Evolutionary conservation across 176 grass and related monocot genomes (phyloP).

Genomic region (Cymbopogon citratus): DNA sequence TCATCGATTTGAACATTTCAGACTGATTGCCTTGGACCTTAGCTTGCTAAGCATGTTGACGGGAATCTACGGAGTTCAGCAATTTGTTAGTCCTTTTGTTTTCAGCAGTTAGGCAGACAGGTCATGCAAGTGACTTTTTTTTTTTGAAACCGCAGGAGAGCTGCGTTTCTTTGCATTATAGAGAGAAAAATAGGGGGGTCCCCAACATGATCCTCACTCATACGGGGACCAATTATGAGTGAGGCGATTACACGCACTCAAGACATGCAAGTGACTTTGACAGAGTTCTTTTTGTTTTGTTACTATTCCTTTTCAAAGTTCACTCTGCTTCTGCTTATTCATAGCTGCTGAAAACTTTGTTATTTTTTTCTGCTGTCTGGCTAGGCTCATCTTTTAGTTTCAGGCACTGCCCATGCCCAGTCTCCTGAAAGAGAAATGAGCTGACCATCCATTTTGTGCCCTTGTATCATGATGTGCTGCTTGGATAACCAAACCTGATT

Average conservation of each 20-base stretch:
- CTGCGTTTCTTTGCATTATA: too few relatives aligned
- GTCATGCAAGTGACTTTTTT: neutral
- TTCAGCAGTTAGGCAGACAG: conserved; percentile 6
- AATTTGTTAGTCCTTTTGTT: conserved; percentile 13
- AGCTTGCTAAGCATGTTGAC: conserved; percentile 14
- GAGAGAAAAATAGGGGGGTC: too few relatives aligned
- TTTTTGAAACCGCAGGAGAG: too few relatives aligned
- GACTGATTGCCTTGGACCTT: conserved; percentile 13
- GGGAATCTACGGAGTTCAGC: conserved; percentile 9
- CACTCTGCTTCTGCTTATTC: neutral
- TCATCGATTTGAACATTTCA: conserved; percentile 4
- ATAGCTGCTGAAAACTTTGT: neutral
- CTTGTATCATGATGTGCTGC: conserved; percentile 16
- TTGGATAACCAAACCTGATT: neutral
- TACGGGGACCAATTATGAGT: too few relatives aligned
- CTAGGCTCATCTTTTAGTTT: neutral
- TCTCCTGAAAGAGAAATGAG: conserved; percentile 29
- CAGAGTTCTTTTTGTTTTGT: neutral
- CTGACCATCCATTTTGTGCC: neutral
- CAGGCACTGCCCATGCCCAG: neutral
- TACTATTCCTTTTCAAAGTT: conserved; percentile 1
- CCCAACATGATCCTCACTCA: too few relatives aligned
- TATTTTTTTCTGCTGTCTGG: neutral
- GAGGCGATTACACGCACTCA: too few relatives aligned
- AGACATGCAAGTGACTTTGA: neutral